phyloP scores from a whole-genome alignment of 139 green algal genomes.

The Micromonas pusilla region DNA sequence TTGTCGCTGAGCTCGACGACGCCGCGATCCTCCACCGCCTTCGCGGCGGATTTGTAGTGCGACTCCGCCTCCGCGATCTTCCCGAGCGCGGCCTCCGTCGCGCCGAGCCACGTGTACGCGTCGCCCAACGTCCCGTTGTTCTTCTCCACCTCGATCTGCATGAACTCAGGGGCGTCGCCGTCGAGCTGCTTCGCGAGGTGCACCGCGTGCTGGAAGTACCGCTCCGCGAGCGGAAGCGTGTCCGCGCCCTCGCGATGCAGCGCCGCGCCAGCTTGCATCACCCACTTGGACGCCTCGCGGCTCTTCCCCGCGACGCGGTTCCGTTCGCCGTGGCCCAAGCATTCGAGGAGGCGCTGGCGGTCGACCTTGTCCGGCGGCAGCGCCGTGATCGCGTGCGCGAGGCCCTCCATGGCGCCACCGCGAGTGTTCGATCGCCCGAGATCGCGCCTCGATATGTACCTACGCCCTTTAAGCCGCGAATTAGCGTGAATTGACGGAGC shows the following conservation, averaged over 20 bases:
- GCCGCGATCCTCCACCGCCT: slow-evolving; percentile 9
- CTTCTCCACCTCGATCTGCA: not conserved
- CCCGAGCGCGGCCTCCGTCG: not conserved
- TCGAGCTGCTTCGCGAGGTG: slow-evolving; percentile 1
- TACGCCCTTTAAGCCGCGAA: too few relatives aligned
- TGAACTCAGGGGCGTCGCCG: not conserved
- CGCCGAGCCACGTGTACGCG: slow-evolving; percentile 10
- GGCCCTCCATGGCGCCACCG: not conserved
- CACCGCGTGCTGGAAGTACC: slow-evolving; percentile 5
- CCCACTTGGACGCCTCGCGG: not conserved
- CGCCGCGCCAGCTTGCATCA: slow-evolving; percentile 5
- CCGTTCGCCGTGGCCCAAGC: not conserved
- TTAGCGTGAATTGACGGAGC: too few relatives aligned
- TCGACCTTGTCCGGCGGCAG: slow-evolving; percentile 3
- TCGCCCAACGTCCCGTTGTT: slow-evolving; percentile 3
- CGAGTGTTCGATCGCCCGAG: not conserved
- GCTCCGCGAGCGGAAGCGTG: not conserved
- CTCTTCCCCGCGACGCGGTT: not conserved
- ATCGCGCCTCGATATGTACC: too few relatives aligned
- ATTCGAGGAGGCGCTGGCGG: not conserved
- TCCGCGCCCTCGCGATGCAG: not conserved
- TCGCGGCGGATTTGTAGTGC: slow-evolving; percentile 15
- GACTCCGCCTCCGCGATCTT: not conserved
- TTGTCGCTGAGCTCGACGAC: not conserved
- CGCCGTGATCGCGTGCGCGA: not conserved